Conservation (phyloP, 1,284 basidiomycete genomes). For the Heterobasidion annosum region DNA sequence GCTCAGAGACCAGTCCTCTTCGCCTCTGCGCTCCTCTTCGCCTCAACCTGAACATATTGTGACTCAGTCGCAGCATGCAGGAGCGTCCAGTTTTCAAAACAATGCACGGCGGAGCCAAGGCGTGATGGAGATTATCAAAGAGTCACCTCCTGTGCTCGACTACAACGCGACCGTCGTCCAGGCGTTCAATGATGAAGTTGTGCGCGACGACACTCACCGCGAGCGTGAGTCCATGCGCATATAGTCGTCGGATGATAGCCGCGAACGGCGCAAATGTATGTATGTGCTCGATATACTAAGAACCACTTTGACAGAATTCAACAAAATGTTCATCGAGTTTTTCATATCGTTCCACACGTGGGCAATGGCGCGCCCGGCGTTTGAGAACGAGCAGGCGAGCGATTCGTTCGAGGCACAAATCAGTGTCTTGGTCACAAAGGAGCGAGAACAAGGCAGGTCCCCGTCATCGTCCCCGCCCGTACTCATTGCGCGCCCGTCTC, state of each 20-base stretch:
- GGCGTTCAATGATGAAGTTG: neutral
- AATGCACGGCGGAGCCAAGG: neutral
- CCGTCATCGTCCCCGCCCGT: slow-evolving; percentile 5
- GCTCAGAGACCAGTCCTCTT: neutral
- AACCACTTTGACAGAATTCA: neutral
- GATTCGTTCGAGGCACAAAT: slow-evolving; percentile 14
- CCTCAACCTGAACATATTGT: neutral
- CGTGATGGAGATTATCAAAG: neutral
- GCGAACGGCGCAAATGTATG: neutral
- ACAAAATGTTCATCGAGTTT: neutral
- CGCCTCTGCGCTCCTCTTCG: neutral
- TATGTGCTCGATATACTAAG: too few species aligned
- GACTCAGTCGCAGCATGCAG: neutral
- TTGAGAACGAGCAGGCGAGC: slow-evolving; percentile 10
- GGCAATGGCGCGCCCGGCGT: slow-evolving; percentile 8
- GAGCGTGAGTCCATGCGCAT: neutral
- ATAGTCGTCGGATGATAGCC: too few species aligned
- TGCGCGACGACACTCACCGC: neutral
- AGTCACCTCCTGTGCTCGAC: neutral
- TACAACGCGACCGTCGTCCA: neutral
- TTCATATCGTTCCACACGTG: slow-evolving; percentile 5
- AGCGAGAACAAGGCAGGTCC: slow-evolving; percentile 32
- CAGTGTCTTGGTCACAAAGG: slow-evolving; percentile 14
- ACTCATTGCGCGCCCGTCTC: neutral
- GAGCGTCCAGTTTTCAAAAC: neutral